phyloP scores from a whole-genome alignment of 1,284 basidiomycete genomes.

The Calocybe gambosa region DNA sequence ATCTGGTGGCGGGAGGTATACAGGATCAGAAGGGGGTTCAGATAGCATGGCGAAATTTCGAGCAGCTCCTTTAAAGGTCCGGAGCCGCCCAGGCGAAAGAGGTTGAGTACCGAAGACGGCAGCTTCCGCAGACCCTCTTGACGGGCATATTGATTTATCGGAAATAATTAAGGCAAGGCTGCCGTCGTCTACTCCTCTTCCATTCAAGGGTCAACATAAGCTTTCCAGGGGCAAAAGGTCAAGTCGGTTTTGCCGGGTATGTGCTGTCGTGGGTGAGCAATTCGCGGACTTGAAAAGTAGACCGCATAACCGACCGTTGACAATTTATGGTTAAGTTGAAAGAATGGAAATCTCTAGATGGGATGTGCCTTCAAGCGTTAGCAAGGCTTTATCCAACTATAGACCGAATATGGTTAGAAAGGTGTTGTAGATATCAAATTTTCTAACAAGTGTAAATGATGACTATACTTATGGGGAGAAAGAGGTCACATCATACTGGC shows the following conservation, averaged over 20 bases:
- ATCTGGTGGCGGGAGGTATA: slow-evolving; percentile 24
- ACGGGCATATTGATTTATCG: slow-evolving; percentile 18
- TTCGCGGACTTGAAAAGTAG: slow-evolving; percentile 15
- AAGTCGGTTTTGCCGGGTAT: slow-evolving; percentile 21
- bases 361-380: slow-evolving; percentile 29
- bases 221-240: slow-evolving; percentile 24
- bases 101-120: slow-evolving; percentile 29
- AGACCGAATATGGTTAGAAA: slow-evolving; percentile 33
- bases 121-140: slow-evolving; percentile 18
- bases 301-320: slow-evolving; percentile 16
- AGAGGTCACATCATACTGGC: slow-evolving; percentile 13
- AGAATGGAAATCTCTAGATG: slow-evolving; percentile 30
- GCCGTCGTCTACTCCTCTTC: slow-evolving; percentile 13
- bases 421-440: slow-evolving; percentile 16
- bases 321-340: slow-evolving; percentile 28
- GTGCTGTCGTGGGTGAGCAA: slow-evolving; percentile 26
- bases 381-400: slow-evolving; percentile 25
- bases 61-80: slow-evolving; percentile 37
- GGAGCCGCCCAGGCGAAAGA: slow-evolving; percentile 30
- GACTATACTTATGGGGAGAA: slow-evolving; percentile 20
- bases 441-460: slow-evolving; percentile 17
- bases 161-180: slow-evolving; percentile 17
- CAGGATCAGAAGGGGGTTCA: slow-evolving; percentile 19
- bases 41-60: slow-evolving; percentile 17
- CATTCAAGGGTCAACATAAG: slow-evolving; percentile 17